These are phyloP conservation scores for Stephanodiscus triporus DNA, from an alignment of 108 stramenopile genomes.

Conservation along the genomic window DNA sequence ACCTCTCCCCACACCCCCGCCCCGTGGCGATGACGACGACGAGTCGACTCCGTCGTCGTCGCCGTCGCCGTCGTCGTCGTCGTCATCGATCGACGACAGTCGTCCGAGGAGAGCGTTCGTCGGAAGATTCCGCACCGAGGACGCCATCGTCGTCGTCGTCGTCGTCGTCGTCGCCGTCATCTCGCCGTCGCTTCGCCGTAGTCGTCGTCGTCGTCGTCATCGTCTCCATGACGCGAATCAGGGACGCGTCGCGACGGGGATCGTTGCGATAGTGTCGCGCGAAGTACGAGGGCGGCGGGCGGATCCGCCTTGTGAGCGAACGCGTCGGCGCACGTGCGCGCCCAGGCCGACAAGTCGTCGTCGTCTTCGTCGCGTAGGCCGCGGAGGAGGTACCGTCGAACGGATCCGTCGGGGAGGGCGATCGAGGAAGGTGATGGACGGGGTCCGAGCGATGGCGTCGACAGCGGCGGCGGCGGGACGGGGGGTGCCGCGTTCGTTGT, in stretches of 20 bases:
- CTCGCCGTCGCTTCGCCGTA: neutral
- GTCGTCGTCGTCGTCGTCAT: neutral
- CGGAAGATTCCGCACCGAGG: constrained; percentile 70
- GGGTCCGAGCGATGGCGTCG: neutral
- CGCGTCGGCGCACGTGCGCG: constrained; percentile 67
- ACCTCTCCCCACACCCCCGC: constrained; percentile 86
- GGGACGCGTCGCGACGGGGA: constrained; percentile 51
- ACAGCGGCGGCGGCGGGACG: too few relatives aligned
- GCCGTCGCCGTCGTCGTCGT: too few relatives aligned
- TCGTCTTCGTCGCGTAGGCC: neutral
- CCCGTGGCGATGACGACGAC: neutral
- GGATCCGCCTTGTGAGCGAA: constrained; percentile 76
- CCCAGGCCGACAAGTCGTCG: constrained; percentile 50
- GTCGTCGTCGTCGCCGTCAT: neutral
- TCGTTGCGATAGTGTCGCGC: constrained; percentile 72
- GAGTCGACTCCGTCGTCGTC: neutral
- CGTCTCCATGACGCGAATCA: constrained; percentile 54
- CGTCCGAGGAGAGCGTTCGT: constrained; percentile 50
- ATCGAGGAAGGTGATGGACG: neutral
- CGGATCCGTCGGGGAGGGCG: neutral
- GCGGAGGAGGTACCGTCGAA: neutral
- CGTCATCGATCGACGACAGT: too few relatives aligned
- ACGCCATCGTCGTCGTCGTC: constrained; percentile 49
- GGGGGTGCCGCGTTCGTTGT: too few relatives aligned
- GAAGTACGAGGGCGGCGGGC: constrained; percentile 66